Evolutionary conservation across 192 early-diverging fungal species (phyloP), one percentile per base, ranked within the genome.

Genomic region (Entrophospora sp.): DNA sequence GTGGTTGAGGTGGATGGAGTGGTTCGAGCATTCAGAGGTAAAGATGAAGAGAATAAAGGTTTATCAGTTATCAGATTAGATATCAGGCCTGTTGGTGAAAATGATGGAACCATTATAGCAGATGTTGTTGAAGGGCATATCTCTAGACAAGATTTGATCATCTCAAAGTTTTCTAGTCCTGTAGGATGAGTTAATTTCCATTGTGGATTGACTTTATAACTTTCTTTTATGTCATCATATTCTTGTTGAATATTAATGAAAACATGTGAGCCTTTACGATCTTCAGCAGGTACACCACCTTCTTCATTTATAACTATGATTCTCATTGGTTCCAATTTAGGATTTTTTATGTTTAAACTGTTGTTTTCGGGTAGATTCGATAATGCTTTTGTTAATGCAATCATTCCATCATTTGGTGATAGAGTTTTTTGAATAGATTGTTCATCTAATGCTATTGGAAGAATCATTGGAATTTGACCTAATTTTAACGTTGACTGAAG

Each of bases 221-320:
- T 66, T 1, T 67, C 46, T 0, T 75, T 43, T 16, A 94, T 79
- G 3, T 75, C 65, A 7, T 66, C 71, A 61, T 83, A 89, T 69
- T 94, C 92, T 56, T 91, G 87, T 66, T 86, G 79, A 10, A 94
- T 77, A 60, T 94, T 96, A 32, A 94, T 77, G 38, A 96, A 83
- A 57, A 89, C 79, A 32, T 87, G 86, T 3, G 79, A 77, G 0
- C 81, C 76, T 12, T 63, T 66, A 12, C 53, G 60, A 63, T 79
- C 78, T 65, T 77, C 75, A 52, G 73, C 61, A 61, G 86, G 77
- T 66, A 91, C 71, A 28, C 90, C 84, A 52, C 92, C 81, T 70
- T 79, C 72, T 43, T 81, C 72, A 75, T 89, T 87, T 65, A 91
- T 78, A 42, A 91, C 75, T 24, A 91, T 80, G 7, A 86, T 71